phyloP scores from a whole-genome alignment of 441 rosid genomes.

The Omphalea diandra region DNA sequence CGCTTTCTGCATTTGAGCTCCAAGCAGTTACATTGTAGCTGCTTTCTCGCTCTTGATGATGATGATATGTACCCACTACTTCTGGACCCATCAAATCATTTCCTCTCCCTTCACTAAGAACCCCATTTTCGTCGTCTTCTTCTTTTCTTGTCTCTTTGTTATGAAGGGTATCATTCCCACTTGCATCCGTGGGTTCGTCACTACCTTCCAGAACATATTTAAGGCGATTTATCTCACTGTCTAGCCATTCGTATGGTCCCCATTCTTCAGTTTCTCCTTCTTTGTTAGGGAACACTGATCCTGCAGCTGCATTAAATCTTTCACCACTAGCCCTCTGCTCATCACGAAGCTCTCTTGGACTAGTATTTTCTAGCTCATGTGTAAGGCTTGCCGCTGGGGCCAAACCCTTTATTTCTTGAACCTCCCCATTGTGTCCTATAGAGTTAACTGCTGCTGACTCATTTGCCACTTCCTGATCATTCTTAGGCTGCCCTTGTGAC shows the following conservation, averaged over 20 bases:
- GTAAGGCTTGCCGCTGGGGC: too few species aligned
- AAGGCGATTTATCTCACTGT: constrained; percentile 65
- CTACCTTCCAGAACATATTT: constrained; percentile 29
- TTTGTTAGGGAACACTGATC: background rate
- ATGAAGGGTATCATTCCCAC: constrained; percentile 5
- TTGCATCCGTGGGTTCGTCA: constrained; percentile 15
- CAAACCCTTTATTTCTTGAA: background rate
- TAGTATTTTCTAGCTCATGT: background rate
- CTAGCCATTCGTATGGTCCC: constrained; percentile 77
- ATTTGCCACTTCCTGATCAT: background rate
- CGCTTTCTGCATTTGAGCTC: constrained; percentile 32
- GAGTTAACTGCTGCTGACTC: background rate
- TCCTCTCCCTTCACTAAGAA: too few species aligned
- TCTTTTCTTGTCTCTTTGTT: constrained; percentile 24
- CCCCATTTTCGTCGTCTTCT: constrained; percentile 22
- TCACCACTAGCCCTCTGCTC: constrained; percentile 23
- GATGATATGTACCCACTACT: constrained; percentile 17
- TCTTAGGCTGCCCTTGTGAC: constrained; percentile 17
- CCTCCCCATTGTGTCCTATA: background rate
- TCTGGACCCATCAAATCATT: constrained; percentile 22
- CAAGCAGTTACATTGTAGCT: constrained; percentile 7
- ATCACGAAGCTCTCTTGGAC: background rate
- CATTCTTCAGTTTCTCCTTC: constrained; percentile 32
- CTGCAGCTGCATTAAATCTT: background rate
- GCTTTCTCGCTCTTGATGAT: constrained; percentile 26